A percentile compares a stretch with the other conserved stretches of the same genome.
Conservation (phyloP, 2,329 filamentous ascomycete species). For the Huntiella abstrusa region DNA sequence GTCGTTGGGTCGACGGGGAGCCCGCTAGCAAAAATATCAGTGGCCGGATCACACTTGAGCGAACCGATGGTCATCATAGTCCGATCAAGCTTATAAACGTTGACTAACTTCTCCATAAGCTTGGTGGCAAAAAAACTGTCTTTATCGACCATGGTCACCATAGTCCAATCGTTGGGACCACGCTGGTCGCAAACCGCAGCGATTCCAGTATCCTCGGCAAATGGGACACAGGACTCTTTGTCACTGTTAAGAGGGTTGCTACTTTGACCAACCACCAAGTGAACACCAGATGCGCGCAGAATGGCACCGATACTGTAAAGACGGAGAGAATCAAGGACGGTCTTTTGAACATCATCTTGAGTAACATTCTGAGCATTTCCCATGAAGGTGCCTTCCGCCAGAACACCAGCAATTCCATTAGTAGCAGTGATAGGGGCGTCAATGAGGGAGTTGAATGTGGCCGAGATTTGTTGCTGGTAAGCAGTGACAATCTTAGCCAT, state of each 20-base stretch:
- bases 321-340: constrained; percentile 2
- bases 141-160: constrained; percentile 3
- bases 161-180: background rate
- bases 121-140: constrained; percentile 1
- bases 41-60: background rate
- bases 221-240: background rate
- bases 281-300: constrained; percentile 6
- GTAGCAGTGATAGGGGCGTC: constrained; percentile 9
- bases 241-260: background rate
- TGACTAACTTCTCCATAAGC: constrained; percentile 1
- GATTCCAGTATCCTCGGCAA: background rate
- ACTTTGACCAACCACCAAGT: constrained; percentile 1
- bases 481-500: constrained; percentile 7
- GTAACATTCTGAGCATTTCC: constrained; percentile 11
- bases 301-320: constrained; percentile 7
- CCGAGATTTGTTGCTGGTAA: constrained; percentile 6
- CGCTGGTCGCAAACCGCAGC: background rate
- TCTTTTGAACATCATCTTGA: constrained; percentile 10
- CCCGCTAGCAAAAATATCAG: background rate
- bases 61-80: background rate
- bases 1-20: background rate
- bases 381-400: constrained; percentile 11
- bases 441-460: constrained; percentile 8
- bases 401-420: constrained; percentile 5
- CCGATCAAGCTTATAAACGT: constrained; percentile 7